Evolutionary conservation across 1,284 basidiomycete species (phyloP).

Genomic region (Fistulina hepatica): DNA sequence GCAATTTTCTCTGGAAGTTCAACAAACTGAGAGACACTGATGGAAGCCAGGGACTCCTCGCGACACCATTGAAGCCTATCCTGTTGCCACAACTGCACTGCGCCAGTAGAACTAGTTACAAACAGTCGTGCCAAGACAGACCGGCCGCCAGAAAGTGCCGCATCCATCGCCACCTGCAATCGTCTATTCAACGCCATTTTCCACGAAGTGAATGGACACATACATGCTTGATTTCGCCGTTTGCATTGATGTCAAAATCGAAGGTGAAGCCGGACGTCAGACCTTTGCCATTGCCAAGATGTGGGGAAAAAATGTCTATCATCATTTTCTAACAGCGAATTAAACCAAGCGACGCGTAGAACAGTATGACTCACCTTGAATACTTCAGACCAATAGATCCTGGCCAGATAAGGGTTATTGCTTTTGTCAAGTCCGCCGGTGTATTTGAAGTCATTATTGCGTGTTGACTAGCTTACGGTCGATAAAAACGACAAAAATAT

Average conservation of each 20-base stretch:
- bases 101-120: slow-evolving; percentile 68
- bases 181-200: slow-evolving; percentile 7
- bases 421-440: slow-evolving; percentile 48
- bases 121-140: slow-evolving; percentile 40
- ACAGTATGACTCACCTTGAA: slow-evolving; percentile 34
- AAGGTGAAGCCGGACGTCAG: slow-evolving; percentile 61
- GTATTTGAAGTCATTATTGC: slow-evolving; percentile 20
- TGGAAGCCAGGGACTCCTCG: slow-evolving; percentile 71
- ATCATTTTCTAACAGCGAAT: slow-evolving; percentile 30
- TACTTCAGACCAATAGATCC: slow-evolving; percentile 63
- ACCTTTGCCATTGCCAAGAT: slow-evolving; percentile 47
- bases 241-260: slow-evolving; percentile 56
- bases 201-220: slow-evolving; percentile 15
- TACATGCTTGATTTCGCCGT: slow-evolving; percentile 70
- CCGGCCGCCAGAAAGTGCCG: slow-evolving; percentile 32
- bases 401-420: slow-evolving; percentile 52
- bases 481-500: slow-evolving; percentile 7
- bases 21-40: slow-evolving; percentile 59
- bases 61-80: slow-evolving; percentile 63
- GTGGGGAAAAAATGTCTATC: slow-evolving; percentile 49
- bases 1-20: slow-evolving; percentile 64
- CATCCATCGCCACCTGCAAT: slow-evolving; percentile 45
- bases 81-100: slow-evolving; percentile 68
- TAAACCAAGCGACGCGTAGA: slow-evolving; percentile 1
- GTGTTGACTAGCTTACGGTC: slow-evolving; percentile 6